Base-by-base conservation (phyloP, 164 flowering plant species). In the Magnolia changhungtana region DNA sequence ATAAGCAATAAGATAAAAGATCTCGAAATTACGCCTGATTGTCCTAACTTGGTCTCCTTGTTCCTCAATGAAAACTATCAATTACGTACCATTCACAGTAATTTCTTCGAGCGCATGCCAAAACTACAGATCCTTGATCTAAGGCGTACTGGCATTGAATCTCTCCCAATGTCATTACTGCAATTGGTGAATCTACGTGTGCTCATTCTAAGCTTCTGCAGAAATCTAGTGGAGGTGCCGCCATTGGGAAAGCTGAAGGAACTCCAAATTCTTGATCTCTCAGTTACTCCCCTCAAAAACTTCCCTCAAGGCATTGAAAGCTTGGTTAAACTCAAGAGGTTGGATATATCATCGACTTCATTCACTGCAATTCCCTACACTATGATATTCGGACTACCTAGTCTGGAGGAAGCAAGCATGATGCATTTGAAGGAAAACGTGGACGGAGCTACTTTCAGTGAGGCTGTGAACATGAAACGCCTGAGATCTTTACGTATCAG, bases 221-320 rank as follows among this genome's bases (percentile, higher is more conserved):
- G 0, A 1, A 0, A 1, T 23, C 31, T 72, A 72, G 31, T 5
- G 24, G n/a, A 58, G 65, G 21, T 72, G 21, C 66, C 66, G 13
- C 9, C 64, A 1, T 29, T 72, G 37, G 74, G 74, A 19, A 5
- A 4, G 3, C 65, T 72, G 8, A 52, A 72, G 27, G 24, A 27
- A 58, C 74, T 72, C 31, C 74, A 72, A 58, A 20, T 72, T 55
- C 66, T 72, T 52, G 74, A 72, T 72, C 20, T 72, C 20, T 8
- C 7, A 16, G 0, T 1, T 1, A 14, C 65, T 29, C 23, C 24
- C 74, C 3, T 58, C 45, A 27, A 11, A 58, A 1, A 18, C 10
- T 59, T 72, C n/a, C 74, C 65, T 3, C 2, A 58, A 18, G 74
- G n/a, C 9, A 10, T 52, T n/a, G 37, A 7, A 9, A 59, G 52